Base-by-base conservation (phyloP, 2,329 filamentous ascomycete genomes). In the Keithomyces neogunnii region DNA sequence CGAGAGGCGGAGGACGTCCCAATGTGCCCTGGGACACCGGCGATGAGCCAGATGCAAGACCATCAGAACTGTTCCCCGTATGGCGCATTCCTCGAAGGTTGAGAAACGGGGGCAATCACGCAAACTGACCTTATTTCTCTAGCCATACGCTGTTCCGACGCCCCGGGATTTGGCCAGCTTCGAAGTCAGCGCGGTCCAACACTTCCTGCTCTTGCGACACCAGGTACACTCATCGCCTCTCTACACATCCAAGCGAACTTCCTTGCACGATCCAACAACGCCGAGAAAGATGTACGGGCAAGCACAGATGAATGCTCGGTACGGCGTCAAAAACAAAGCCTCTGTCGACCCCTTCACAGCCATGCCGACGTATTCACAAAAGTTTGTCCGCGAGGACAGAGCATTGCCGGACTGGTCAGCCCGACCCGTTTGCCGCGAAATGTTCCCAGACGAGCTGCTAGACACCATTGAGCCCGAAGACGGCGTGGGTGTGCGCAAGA, bases 21-120 rank as follows among this genome's bases (percentile, higher is more conserved):
- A 71, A 72, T 31, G 69, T 79, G 50, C 73, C 78, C 0, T 81
- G 78, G 74, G 73, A 74, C 44, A 71, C 66, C 19, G 69, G 73
- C 40, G 76, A 80, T 56, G 79, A 82, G 56, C 74, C 77, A 7
- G 77, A 81, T 61, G 73, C 73, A 48, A 71, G 76, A 33, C 80
- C 80, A 5, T 77, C 76, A n/a, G 79, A 82, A 57, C 73, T 79
- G 8, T 82, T 82, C 54, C 79, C 80, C 0, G 78, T 80, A 63
- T 53, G 73, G 59, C 9, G 19, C 28, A 35, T 8, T 40, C 5
- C 31, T 11, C 13, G 9, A 32, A 35, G 26, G 11, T 39, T 44
- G n/a, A 35, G 46, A 19, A 30, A 30, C 7, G 8, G 30, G 30
- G 6, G 19, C 7, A 9, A 28, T 32, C 32, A 28, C 26, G 26